These are phyloP conservation scores for Moniliella sp. DNA, from an alignment of 1,284 basidiomycete genomes.

Conservation along the genomic window DNA sequence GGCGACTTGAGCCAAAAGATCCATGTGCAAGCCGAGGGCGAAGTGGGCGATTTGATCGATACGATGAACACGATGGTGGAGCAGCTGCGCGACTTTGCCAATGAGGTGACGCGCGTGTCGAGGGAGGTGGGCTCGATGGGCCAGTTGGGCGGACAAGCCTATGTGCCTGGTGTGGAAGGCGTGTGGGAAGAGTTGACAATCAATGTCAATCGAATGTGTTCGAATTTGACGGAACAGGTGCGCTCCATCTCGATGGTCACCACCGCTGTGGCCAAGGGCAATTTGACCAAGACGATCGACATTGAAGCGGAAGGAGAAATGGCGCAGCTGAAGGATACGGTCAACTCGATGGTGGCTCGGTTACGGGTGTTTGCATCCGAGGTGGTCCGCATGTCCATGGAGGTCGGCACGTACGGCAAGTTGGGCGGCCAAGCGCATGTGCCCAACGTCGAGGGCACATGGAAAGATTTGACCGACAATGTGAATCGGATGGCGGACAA, in stretches of 20 bases:
- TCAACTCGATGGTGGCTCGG: too few relatives aligned
- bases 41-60: constrained; percentile 87
- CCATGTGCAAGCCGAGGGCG: constrained; percentile 80
- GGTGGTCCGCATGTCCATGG: too few relatives aligned
- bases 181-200: constrained; percentile 33
- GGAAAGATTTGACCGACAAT: too few relatives aligned
- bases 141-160: constrained; percentile 30
- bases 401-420: too few relatives aligned
- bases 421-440: too few relatives aligned
- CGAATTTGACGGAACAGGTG: constrained; percentile 35
- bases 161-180: constrained; percentile 31
- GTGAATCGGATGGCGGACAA: too few relatives aligned
- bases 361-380: too few relatives aligned
- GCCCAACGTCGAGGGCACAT: too few relatives aligned
- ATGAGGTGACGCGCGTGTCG: constrained; percentile 88
- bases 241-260: constrained; percentile 36
- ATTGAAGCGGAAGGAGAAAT: too few relatives aligned
- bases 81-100: constrained; percentile 63
- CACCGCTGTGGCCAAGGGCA: too few relatives aligned
- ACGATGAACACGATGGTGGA: constrained; percentile 93
- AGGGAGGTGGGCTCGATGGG: constrained; percentile 15
- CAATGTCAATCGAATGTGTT: constrained; percentile 9
- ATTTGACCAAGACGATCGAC: too few relatives aligned
- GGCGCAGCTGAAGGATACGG: too few relatives aligned
- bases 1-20: constrained; percentile 90